Conservation (phyloP, 805 yeast species). For the Metschnikowia vanudenii region DNA sequence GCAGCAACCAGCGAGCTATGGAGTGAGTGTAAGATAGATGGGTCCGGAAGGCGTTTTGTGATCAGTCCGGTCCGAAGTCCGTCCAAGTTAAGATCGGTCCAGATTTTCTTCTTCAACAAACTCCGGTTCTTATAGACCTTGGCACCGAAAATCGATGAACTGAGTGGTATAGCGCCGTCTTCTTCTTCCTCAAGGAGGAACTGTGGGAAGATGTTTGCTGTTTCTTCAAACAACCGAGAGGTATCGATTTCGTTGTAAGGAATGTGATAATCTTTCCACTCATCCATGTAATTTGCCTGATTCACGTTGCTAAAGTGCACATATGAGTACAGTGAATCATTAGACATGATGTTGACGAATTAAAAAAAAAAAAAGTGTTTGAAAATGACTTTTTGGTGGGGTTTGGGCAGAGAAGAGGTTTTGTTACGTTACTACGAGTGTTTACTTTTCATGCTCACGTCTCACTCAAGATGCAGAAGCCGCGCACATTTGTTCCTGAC, state of each 20-base stretch:
- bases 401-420: too few relatives aligned
- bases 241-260: conserved; percentile 45
- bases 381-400: too few relatives aligned
- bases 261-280: conserved; percentile 40
- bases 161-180: conserved; percentile 39
- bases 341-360: conserved; percentile 12
- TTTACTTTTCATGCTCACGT: background rate
- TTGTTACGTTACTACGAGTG: too few relatives aligned
- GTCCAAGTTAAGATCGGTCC: conserved; percentile 36
- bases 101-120: conserved; percentile 29
- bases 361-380: too few relatives aligned
- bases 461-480: background rate
- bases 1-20: conserved; percentile 16
- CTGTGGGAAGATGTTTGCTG: conserved; percentile 36
- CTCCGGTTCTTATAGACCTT: conserved; percentile 36
- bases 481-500: conserved; percentile 1
- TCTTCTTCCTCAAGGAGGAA: conserved; percentile 34
- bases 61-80: conserved; percentile 26
- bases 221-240: conserved; percentile 35
- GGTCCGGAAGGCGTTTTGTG: conserved; percentile 23
- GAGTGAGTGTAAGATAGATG: conserved; percentile 33
- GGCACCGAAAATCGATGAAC: conserved; percentile 38
- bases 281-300: conserved; percentile 41
- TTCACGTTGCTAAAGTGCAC: conserved; percentile 39
- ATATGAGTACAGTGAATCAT: conserved; percentile 25